Evolutionary conservation across 768 basidiomycete genomes (phyloP).

Genomic region (Mycena amicta): DNA sequence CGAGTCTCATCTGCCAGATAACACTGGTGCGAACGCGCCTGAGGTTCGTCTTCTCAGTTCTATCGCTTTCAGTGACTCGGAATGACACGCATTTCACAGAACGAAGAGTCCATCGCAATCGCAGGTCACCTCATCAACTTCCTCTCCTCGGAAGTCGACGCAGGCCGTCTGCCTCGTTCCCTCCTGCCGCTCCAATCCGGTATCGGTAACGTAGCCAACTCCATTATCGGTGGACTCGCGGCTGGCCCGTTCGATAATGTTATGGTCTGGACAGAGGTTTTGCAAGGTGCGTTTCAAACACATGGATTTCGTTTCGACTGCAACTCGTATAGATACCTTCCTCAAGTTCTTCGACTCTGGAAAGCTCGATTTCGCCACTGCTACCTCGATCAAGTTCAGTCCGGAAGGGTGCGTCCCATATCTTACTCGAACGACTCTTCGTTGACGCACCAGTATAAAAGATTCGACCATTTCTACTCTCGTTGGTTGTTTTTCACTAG

Average conservation of each 20-base stretch:
- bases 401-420: constrained; percentile 40
- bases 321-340: constrained; percentile 50
- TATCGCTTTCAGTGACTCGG: too few species aligned
- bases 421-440: not conserved
- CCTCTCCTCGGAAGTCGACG: constrained; percentile 42
- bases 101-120: constrained; percentile 43
- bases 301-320: too few species aligned
- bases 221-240: constrained; percentile 51
- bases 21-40: constrained; percentile 47
- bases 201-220: constrained; percentile 53
- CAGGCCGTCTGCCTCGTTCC: constrained; percentile 43
- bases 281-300: constrained; percentile 40
- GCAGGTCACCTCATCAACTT: constrained; percentile 49
- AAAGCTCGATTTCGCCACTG: constrained; percentile 49
- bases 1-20: constrained; percentile 44
- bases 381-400: constrained; percentile 49
- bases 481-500: too few species aligned
- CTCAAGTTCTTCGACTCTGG: constrained; percentile 50
- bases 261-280: constrained; percentile 53
- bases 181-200: constrained; percentile 50
- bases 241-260: constrained; percentile 52
- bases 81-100: constrained; percentile 24
- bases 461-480: constrained; percentile 51
- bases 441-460: constrained; percentile 12
- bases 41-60: constrained; percentile 32